A percentile compares a stretch with the other conserved stretches of the same genome.
These are phyloP conservation scores for Oenanthe sinensis DNA, from an alignment of 129 eudicot species.

Conservation along the genomic window DNA sequence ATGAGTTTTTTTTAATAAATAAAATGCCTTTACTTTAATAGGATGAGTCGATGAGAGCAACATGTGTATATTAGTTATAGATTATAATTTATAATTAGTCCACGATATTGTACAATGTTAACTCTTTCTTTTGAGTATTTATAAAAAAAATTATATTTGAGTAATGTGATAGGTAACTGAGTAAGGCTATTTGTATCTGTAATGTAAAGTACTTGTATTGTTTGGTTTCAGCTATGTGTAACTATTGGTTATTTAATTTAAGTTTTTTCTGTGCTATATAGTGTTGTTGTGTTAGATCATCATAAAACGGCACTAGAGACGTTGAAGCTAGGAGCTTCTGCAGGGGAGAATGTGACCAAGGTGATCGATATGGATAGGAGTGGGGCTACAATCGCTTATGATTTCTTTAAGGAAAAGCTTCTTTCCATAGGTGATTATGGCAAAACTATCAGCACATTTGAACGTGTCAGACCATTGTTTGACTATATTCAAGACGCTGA, in stretches of 20 bases:
- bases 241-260: constrained; percentile 15
- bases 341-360: constrained; percentile 42
- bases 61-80: background rate
- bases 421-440: constrained; percentile 19
- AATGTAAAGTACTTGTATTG: background rate
- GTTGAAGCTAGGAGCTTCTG: constrained; percentile 31
- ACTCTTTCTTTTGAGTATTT: background rate
- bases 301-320: constrained; percentile 81
- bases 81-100: background rate
- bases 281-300: constrained; percentile 75
- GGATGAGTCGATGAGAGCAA: background rate
- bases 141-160: background rate
- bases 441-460: constrained; percentile 26
- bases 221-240: background rate
- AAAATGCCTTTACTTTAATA: background rate
- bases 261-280: constrained; percentile 3
- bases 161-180: background rate
- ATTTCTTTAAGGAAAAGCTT: constrained; percentile 67
- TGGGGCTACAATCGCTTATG: constrained; percentile 80
- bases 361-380: constrained; percentile 86
- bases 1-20: background rate
- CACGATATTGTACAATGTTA: background rate
- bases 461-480: constrained; percentile 36
- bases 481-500: constrained; percentile 81
- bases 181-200: background rate